Evolutionary conservation across 2,329 filamentous ascomycete species (phyloP), one percentile per base, ranked within the genome.

Genomic region (Fusarium vanettenii): DNA sequence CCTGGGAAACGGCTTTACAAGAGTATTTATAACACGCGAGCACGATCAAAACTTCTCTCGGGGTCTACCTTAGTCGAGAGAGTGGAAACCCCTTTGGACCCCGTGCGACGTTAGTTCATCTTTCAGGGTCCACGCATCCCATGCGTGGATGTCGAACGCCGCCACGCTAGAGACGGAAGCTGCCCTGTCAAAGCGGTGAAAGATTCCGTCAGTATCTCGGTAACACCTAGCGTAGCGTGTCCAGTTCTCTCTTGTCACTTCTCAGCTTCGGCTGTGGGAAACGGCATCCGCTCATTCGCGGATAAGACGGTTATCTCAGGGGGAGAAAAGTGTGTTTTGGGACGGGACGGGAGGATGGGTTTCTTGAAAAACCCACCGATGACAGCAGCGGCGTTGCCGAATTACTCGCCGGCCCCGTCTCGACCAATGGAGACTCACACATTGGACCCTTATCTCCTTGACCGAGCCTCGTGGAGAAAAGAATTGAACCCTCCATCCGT

Each of bases 61-160:
- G 43, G 48, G 39, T 27, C 39, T 48, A 48, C 43, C 22, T 27
- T 48, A 25, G 43, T 48, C 48, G 48, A 55, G 27, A 31, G 70
- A 65, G 72, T 75, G 72, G 72, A 65, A 74, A 75, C 72, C 50
- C 61, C 59, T 29, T 71, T 67, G 52, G 56, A 52, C 57, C 69
- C 67, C 70, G 27, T 55, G 48, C 48, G 18, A 55, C 48, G 48
- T 52, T 55, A 55, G 48, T 20, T 31, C 41, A 55, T 18, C 69
- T 70, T 70, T 73, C 72, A 76, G 73, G 73, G 73, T 75, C 73
- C 72, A 74, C 72, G 43, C 43, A 48, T 48, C 22, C n/a, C 20
- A 45, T 45, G 35, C 29, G 35, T 37, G 35, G 35, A 37, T 41
- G 43, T 48, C 22, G 22, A 25, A 18, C 48, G 72, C 41, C 62